Evolutionary conservation across 192 early-diverging fungal species (phyloP).

Genomic region (Endogone sp.): DNA sequence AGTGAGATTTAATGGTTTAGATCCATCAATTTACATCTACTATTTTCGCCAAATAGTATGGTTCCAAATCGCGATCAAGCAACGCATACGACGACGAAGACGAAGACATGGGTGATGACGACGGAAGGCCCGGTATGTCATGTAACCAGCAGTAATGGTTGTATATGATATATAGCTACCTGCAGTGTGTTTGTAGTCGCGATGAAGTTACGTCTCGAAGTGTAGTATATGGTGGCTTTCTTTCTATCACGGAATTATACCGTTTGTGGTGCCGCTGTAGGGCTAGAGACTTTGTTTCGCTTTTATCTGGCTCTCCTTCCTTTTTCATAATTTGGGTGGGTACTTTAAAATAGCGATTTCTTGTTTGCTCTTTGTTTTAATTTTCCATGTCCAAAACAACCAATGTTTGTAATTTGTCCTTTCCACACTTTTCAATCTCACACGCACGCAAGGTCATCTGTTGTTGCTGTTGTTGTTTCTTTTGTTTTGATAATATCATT

Average conservation of each 20-base stretch:
- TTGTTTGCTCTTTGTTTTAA: background rate
- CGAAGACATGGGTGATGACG: conserved; percentile 31
- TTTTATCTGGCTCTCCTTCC: background rate
- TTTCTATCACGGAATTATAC: background rate
- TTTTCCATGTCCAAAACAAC: background rate
- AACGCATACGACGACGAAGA: conserved; percentile 54
- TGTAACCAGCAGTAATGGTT: conserved; percentile 42
- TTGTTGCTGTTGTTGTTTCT: background rate
- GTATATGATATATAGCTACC: background rate
- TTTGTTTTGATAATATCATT: too few species aligned
- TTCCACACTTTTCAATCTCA: background rate
- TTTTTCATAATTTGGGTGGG: background rate
- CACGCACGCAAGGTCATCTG: background rate
- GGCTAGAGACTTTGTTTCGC: background rate
- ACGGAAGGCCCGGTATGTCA: conserved; percentile 30
- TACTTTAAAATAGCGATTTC: too few species aligned
- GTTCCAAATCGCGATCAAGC: conserved; percentile 27
- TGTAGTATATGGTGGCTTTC: background rate
- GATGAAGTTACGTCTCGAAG: background rate
- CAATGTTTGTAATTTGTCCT: background rate
- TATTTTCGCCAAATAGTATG: conserved; percentile 20
- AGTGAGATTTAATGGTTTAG: background rate
- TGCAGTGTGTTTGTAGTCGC: background rate
- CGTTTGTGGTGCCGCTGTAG: background rate
- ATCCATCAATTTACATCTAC: background rate